Base-by-base conservation (phyloP, 208 protist genomes). In the Tritrichomonas musculus region DNA sequence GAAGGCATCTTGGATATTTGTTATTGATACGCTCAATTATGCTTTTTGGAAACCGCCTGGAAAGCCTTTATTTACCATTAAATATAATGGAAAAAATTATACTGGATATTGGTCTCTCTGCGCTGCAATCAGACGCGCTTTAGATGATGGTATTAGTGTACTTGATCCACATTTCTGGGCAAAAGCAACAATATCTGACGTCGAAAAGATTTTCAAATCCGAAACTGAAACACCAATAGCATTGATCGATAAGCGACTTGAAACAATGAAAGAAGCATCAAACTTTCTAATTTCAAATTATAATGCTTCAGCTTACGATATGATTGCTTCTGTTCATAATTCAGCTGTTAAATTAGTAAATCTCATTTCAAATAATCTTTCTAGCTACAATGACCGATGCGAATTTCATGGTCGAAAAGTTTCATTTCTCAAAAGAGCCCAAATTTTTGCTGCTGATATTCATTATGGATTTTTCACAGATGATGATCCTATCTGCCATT, bases 391-490 rank as follows among this genome's bases (percentile, higher is more conserved):
- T 39, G 77, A 88, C 17, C 13, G 44, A 57, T 88, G 33, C 14
- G 27, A 33, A 33, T 88, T 47, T 36, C 25, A 88, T 41, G 77
- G 77, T 22, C 9, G 47, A 33, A 20, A 53, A 57, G 39, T 47
- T 27, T 88, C 25, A 8, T 88, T 88, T 20, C 36, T 88, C 27
- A 88, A 88, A 36, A 53, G 77, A 88, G 77, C 77, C 13, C 77
- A 88, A 88, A 88, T 88, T 39, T 88, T 88, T 60, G 77, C 77
- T 39, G 77, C 77, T 39, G 77, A 88, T 57, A 20, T 88, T 27
- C 30, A 88, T 57, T 88, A 57, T 88, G 77, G n/a, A 20, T 88
- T 88, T 50, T 14, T 47, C n/a, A 47, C 77, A 57, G 77, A 88
- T 20, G 33, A 88, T 53, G 47, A 88, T 36, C 4, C 25, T 25